Base-by-base conservation (phyloP, 306 rosid genomes). In the Dryas octopetala region DNA sequence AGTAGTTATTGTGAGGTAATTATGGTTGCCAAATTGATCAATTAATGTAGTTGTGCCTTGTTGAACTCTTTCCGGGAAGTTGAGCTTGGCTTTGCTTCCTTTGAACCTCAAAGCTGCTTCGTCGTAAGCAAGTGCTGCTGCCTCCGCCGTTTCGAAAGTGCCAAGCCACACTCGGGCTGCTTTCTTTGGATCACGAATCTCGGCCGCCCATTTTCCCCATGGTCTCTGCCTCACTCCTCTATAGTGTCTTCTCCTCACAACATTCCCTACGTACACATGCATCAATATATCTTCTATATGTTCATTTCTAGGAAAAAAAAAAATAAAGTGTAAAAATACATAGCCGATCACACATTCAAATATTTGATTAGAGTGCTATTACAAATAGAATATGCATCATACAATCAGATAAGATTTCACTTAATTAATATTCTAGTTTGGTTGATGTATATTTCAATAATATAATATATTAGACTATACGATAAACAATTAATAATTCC, bases 211-310 rank as follows among this genome's bases (percentile, higher is more conserved):
- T 11, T 91, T 91, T 0, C 97, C 97, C 95, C 97, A 91, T 43
- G 97, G 97, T 28, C 97, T 78, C 47, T 91, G 97, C 75, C 97
- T 84, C 23, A 91, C 97, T 45, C 97, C 97, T 83, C 97, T 88
- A 65, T 91, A 91, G 80, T 91, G 90, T 67, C 91, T 85, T 70
- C 81, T 80, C 81, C 85, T 76, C 44, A 53, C 76, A 43, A 53
- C 76, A 43, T 19, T 82, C 51, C 88, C 90, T 90, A 64, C 82
- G 55, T 4, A 7, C 46, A 47, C 58, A 4, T 6, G 23, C 38
- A 32, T 32, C 38, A 32, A 32, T 32, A 32, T 32, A 32, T 32
- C 38, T 32, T 32, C 23, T 23, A 23, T 23, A 32, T 2, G 38
- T 32, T 32, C 38, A 1, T 28, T 28, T 0, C 32, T 28, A 28